phyloP scores from a whole-genome alignment of 805 yeast species.

The Candida chilensis region DNA sequence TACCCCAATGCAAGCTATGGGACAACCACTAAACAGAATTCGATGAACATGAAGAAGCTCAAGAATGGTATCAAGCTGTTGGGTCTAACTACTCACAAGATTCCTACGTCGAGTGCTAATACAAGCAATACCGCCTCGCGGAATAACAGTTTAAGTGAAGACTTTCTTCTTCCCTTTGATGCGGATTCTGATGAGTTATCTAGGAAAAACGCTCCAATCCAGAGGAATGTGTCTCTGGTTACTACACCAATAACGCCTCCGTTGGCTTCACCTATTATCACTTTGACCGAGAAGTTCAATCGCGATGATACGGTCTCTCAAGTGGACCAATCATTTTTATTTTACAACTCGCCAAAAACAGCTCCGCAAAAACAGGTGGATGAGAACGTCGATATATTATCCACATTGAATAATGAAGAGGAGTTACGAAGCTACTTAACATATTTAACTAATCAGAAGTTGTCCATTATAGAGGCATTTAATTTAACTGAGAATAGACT shows the following conservation, averaged over 20 bases:
- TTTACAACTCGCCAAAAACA: too few species aligned
- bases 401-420: constrained; percentile 15
- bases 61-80: constrained; percentile 28
- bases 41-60: constrained; percentile 17
- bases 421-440: constrained; percentile 17
- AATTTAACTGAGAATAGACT: constrained; percentile 20
- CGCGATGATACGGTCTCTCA: too few species aligned
- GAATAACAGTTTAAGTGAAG: not conserved
- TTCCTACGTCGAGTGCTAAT: too few species aligned
- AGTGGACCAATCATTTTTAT: too few species aligned
- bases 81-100: constrained; percentile 10
- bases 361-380: too few species aligned
- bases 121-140: not conserved
- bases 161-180: too few species aligned
- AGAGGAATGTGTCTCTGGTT: constrained; percentile 2
- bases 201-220: not conserved
- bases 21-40: too few species aligned
- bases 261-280: constrained; percentile 25
- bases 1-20: too few species aligned
- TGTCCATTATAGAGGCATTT: constrained; percentile 20
- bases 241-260: constrained; percentile 23
- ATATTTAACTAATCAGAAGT: constrained; percentile 22
- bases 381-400: constrained; percentile 8
- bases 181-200: not conserved
- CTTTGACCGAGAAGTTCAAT: constrained; percentile 23